Evolutionary conservation across 2,329 filamentous ascomycete species (phyloP).

Genomic region (Nannizzia gypsea): DNA sequence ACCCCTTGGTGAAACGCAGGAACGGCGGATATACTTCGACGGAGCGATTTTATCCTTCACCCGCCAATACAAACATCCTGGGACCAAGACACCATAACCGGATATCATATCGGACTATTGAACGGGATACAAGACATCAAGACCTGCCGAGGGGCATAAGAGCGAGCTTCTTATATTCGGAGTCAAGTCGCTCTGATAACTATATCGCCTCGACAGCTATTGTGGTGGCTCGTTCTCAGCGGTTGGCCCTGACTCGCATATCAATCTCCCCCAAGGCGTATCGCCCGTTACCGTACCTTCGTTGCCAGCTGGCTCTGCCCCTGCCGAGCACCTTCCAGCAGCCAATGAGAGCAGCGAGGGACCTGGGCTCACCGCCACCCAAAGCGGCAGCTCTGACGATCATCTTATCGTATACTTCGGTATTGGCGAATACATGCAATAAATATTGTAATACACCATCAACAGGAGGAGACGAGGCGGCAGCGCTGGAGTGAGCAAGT

Average conservation of each 20-base stretch:
- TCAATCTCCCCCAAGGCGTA: background rate
- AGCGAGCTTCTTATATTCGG: background rate
- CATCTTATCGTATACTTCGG: background rate
- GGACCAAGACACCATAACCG: background rate
- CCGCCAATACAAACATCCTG: background rate
- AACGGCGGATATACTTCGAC: background rate
- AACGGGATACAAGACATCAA: background rate
- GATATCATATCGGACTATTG: background rate
- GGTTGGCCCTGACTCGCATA: no score
- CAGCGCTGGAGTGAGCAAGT: background rate
- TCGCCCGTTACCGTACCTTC: background rate
- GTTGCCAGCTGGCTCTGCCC: background rate
- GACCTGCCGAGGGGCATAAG: background rate
- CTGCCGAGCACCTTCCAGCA: background rate
- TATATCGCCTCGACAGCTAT: background rate
- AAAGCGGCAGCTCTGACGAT: background rate
- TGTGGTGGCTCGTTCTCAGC: no score
- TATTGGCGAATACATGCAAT: background rate
- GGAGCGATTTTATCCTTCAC: background rate
- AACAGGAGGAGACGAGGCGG: background rate
- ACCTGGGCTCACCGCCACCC: background rate
- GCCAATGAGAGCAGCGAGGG: background rate
- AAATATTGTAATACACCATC: background rate
- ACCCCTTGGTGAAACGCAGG: background rate
- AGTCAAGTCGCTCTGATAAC: background rate